Evolutionary conservation across 176 grass and related monocot species (phyloP).

Genomic region (Pharus latifolius): DNA sequence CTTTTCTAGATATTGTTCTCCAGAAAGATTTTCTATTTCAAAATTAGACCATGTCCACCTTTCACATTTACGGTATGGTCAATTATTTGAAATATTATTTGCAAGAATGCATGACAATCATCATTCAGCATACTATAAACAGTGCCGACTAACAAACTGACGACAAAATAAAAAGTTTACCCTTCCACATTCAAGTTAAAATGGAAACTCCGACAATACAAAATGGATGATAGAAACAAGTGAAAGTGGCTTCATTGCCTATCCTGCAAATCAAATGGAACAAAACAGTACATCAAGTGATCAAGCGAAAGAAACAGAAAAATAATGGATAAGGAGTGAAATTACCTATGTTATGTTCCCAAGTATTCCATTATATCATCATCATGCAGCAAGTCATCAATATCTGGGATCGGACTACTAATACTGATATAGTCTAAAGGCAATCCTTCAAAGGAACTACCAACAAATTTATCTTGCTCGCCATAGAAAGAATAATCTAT

Average conservation of each 20-base stretch:
- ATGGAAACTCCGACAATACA: conserved; percentile 5
- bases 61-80: conserved; percentile 22
- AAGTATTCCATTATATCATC: conserved; percentile 97
- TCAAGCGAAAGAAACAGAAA: conserved; percentile 14
- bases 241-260: neutral
- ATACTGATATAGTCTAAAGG: conserved; percentile 84
- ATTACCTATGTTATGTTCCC: conserved; percentile 68
- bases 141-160: neutral
- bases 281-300: neutral
- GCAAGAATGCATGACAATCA: conserved; percentile 29
- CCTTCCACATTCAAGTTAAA: conserved; percentile 33
- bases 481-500: conserved; percentile 63
- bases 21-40: conserved; percentile 12
- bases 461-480: conserved; percentile 74
- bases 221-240: conserved; percentile 17
- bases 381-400: conserved; percentile 81
- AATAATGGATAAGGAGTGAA: conserved; percentile 11
- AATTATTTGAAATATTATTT: conserved; percentile 15
- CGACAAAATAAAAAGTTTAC: conserved; percentile 29
- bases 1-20: conserved; percentile 12
- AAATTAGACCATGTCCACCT: conserved; percentile 19
- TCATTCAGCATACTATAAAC: conserved; percentile 20
- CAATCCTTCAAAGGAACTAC: conserved; percentile 71
- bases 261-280: conserved; percentile 29
- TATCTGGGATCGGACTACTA: conserved; percentile 68